Evolutionary conservation across 495 filamentous ascomycete genomes (phyloP).

Genomic region (Penicillium diatomitis): DNA sequence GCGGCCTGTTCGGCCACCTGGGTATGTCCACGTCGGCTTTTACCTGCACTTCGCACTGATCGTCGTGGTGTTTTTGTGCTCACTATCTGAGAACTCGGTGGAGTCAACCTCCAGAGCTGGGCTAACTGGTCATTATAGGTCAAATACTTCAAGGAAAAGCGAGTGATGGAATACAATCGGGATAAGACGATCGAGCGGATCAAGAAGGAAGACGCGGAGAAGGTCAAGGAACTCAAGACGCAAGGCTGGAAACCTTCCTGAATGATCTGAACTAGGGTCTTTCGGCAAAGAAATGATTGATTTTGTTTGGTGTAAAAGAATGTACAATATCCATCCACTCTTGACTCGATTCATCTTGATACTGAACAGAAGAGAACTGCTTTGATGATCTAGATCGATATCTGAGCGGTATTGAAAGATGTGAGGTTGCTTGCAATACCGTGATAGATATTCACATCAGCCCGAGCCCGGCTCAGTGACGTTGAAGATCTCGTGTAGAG

Average conservation of each 20-base stretch:
- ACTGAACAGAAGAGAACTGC: too few relatives aligned
- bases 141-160: conserved; percentile 92
- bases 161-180: conserved; percentile 84
- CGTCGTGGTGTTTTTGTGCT: background rate
- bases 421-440: too few relatives aligned
- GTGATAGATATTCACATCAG: too few relatives aligned
- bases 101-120: conserved; percentile 2
- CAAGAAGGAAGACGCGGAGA: conserved; percentile 64
- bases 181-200: conserved; percentile 70
- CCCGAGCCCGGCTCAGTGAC: too few relatives aligned
- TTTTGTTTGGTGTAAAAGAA: conserved; percentile 14
- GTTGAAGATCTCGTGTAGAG: too few relatives aligned
- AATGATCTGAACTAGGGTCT: background rate
- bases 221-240: conserved; percentile 44
- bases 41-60: background rate
- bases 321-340: conserved; percentile 17
- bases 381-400: too few relatives aligned
- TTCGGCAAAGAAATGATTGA: background rate
- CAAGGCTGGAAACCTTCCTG: conserved; percentile 27
- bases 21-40: conserved; percentile 42
- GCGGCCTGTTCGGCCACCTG: conserved; percentile 69
- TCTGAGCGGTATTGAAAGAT: too few relatives aligned
- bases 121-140: conserved; percentile 45
- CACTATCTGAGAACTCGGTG: background rate
- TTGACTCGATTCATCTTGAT: too few relatives aligned